Conservation (phyloP, 2,329 filamentous ascomycete species). For the Penicillium psychrosexuale region DNA sequence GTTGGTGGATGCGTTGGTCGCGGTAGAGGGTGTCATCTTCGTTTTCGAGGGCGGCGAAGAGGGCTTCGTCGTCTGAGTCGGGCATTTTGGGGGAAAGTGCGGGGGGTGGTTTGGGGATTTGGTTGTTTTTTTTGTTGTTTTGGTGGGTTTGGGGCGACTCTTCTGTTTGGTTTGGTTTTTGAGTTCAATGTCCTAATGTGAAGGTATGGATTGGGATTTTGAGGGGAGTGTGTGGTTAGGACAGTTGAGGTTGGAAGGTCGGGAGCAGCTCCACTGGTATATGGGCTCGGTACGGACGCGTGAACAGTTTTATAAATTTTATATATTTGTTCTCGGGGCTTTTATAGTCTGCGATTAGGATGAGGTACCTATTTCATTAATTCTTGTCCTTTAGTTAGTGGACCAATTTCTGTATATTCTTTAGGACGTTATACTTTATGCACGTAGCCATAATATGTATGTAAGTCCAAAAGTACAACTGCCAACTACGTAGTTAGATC, state of each 20-base stretch:
- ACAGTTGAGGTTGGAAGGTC: background rate
- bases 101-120: background rate
- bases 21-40: slow-evolving; percentile 56
- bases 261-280: slow-evolving; percentile 8
- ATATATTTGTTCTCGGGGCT: background rate
- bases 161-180: background rate
- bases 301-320: background rate
- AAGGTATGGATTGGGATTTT: background rate
- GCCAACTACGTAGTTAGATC: background rate
- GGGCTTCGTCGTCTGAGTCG: slow-evolving; percentile 56
- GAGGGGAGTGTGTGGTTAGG: slow-evolving; percentile 6
- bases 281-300: background rate
- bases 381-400: background rate
- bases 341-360: background rate
- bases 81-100: slow-evolving; percentile 35
- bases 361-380: background rate
- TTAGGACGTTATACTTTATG: no score
- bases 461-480: background rate
- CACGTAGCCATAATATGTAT: background rate
- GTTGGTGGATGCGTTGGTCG: slow-evolving; percentile 57
- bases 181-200: background rate
- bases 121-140: background rate
- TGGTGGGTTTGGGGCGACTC: background rate
- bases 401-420: background rate
- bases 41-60: slow-evolving; percentile 56